phyloP scores from a whole-genome alignment of 441 rosid genomes.

The Capsella rubella region DNA sequence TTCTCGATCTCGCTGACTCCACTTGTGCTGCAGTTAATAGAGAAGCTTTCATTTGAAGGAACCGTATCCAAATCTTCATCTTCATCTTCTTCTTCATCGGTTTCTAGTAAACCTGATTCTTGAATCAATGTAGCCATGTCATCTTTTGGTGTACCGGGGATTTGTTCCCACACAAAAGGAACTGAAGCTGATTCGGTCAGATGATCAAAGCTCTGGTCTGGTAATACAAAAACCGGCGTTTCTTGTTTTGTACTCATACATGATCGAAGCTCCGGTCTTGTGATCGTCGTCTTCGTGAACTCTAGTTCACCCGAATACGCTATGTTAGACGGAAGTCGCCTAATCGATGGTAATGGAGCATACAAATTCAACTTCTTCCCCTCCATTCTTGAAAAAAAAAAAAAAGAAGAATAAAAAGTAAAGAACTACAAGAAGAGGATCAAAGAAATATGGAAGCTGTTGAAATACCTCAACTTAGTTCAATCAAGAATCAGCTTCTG shows the following conservation, averaged over 20 bases:
- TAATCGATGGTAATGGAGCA: conserved; percentile 81
- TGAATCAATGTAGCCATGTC: conserved; percentile 45
- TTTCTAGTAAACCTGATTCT: conserved; percentile 41
- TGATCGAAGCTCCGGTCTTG: conserved; percentile 28
- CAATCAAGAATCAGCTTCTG: conserved; percentile 20
- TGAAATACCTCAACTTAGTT: neutral
- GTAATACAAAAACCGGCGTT: conserved; percentile 31
- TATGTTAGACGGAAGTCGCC: conserved; percentile 53
- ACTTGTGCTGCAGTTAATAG: conserved; percentile 71
- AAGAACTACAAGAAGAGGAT: neutral
- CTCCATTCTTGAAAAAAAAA: conserved; percentile 55
- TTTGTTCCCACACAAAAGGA: conserved; percentile 90
- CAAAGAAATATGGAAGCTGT: conserved; percentile 8
- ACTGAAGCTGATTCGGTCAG: conserved; percentile 78
- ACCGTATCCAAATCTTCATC: conserved; percentile 66
- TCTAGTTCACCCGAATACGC: conserved; percentile 39
- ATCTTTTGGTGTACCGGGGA: conserved; percentile 79
- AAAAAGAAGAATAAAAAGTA: neutral
- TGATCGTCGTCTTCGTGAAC: conserved; percentile 26
- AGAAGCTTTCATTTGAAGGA: conserved; percentile 54
- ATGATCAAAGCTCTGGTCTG: conserved; percentile 44
- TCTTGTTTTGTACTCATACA: conserved; percentile 62
- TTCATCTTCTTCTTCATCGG: conserved; percentile 50
- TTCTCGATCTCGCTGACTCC: conserved; percentile 54
- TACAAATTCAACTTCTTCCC: conserved; percentile 75